Evolutionary conservation across 345 rosid species (phyloP), one percentile per base, ranked within the genome.

Genomic region (Moricandia moricandioides): DNA sequence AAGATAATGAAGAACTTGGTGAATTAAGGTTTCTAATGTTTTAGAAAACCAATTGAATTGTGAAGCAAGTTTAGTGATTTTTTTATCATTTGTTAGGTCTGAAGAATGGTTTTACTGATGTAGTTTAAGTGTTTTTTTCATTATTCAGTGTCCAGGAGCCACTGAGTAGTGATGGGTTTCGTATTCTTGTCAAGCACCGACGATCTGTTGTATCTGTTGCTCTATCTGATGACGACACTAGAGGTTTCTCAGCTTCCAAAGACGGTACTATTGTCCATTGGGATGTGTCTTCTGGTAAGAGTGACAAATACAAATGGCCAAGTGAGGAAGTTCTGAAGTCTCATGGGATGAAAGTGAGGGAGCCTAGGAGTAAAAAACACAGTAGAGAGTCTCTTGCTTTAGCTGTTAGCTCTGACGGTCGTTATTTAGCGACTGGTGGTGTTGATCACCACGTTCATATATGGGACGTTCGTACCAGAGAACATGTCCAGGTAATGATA

Each of bases 371-470:
- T 56, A 78, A 74, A 60, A 96, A 89, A 76, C 96, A 91, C 73
- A 91, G 95, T 66, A 88, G 82, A 79, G 84, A 82, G 29, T 81
- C 95, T 74, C 83, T 87, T 70, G 95, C 96, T 9, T 85, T 96
- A 81, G 97, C 98, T 70, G 87, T 85, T 77, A 89, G 98, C 81
- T 83, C 88, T 10, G 99, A 96, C 83, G 97, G 97, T 61, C 88
- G 95, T 45, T 89, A 92, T 78, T 86, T 96, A 86, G 98, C 98
- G 2, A 88, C 86, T 61, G 99, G 98, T 39, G 99, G 99, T 66
- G 79, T 88, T 61, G 99, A 96, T 68, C 85, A 98, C 21, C 99
- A 93, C 75, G 84, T 96, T 88, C 99, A 96, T 77, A 72, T 96
- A 70, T 93, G 98, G 99, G 99, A 96, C 60, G 81, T 88, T 29